Evolutionary conservation across 805 yeast species (phyloP).

Genomic region (Pichia rugopelliculosa): DNA sequence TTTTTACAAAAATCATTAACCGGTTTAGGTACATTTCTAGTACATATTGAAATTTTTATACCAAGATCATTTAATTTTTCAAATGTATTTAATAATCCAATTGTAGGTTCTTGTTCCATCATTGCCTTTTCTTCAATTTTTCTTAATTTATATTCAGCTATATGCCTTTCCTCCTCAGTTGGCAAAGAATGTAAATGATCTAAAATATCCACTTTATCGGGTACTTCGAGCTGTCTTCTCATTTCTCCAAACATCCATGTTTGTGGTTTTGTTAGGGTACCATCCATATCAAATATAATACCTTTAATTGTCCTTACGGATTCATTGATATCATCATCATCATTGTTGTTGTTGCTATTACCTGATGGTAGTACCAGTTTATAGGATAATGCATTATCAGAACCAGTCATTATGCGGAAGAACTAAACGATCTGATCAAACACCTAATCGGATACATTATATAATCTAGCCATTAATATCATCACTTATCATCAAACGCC

Average conservation of each 20-base stretch:
- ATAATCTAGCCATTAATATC: neutral
- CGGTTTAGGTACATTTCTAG: conserved; percentile 50
- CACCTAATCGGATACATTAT: no score
- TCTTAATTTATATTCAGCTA: conserved; percentile 41
- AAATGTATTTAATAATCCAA: conserved; percentile 41
- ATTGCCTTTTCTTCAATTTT: conserved; percentile 57
- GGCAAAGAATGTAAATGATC: conserved; percentile 33
- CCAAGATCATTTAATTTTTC: conserved; percentile 17
- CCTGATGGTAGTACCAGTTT: neutral
- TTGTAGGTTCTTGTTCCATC: conserved; percentile 46
- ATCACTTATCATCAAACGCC: no score
- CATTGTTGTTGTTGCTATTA: neutral
- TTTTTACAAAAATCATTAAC: conserved; percentile 43
- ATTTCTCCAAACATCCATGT: conserved; percentile 40
- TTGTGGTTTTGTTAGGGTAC: conserved; percentile 64
- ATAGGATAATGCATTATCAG: neutral
- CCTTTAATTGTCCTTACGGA: conserved; percentile 29
- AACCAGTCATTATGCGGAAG: neutral
- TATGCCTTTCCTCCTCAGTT: conserved; percentile 28
- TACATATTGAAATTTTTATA: conserved; percentile 50
- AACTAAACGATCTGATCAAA: no score
- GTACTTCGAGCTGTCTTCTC: conserved; percentile 44
- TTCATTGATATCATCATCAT: neutral
- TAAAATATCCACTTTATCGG: conserved; percentile 41
- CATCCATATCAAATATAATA: conserved; percentile 73